These are phyloP conservation scores for Primulina tabacum DNA, from an alignment of 257 asterid genomes.

Conservation along the genomic window DNA sequence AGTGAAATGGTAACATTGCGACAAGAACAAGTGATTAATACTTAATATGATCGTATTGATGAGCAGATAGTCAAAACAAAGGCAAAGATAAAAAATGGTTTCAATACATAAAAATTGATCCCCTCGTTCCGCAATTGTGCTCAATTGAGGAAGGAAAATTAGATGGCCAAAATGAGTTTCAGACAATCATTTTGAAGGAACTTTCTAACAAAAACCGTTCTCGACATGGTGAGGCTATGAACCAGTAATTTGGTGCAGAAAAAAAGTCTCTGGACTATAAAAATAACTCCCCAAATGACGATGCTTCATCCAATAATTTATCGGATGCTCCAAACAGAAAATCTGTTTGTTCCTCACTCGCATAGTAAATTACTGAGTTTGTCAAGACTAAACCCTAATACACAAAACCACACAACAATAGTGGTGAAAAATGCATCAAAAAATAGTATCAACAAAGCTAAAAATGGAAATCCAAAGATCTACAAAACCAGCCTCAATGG, in stretches of 20 bases:
- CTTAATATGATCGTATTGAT: no score
- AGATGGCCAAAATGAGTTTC: neutral
- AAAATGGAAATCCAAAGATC: no score
- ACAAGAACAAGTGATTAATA: no score
- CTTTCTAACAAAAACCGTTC: no score
- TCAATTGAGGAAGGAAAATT: no score
- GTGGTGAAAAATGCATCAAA: no score
- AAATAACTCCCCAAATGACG: neutral
- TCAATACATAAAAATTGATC: no score
- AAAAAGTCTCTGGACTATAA: neutral
- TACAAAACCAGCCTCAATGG: neutral
- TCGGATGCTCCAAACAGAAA: neutral
- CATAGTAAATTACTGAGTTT: neutral
- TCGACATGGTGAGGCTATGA: no score
- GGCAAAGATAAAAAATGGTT: no score
- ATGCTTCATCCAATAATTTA: neutral
- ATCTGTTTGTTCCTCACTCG: neutral
- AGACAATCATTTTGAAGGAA: neutral
- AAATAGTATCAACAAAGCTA: neutral
- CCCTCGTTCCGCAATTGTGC: no score
- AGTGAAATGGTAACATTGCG: no score
- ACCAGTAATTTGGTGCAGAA: neutral
- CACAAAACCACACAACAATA: neutral
- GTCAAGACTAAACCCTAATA: slow-evolving; percentile 6
- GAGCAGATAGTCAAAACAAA: no score